Evolutionary conservation across 257 asterid species (phyloP).

Genomic region (Anisodus tanguticus): DNA sequence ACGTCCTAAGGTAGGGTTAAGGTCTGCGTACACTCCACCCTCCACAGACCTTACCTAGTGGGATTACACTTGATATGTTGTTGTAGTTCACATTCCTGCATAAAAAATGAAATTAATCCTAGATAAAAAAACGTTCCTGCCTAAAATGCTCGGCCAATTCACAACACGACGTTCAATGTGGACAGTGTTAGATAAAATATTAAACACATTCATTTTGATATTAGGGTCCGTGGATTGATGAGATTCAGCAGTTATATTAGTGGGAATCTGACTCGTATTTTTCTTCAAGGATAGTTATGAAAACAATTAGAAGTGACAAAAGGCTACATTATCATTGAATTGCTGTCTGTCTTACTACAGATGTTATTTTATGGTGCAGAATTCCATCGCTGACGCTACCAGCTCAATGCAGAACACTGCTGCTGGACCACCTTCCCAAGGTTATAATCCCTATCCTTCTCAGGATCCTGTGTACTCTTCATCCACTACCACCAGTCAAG

Average conservation of each 20-base stretch:
- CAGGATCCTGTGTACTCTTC: constrained; percentile 56
- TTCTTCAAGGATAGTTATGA: neutral
- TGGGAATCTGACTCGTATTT: neutral
- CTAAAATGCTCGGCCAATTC: neutral
- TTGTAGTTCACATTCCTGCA: neutral
- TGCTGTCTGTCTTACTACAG: neutral
- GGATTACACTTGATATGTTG: too few relatives aligned
- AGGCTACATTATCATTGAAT: neutral
- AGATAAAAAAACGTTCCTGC: neutral
- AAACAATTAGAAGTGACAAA: neutral
- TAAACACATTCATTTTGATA: neutral
- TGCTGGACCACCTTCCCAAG: constrained; percentile 59
- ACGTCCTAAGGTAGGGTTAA: too few relatives aligned
- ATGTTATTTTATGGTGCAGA: constrained; percentile 48
- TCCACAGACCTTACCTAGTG: too few relatives aligned
- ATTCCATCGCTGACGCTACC: constrained; percentile 68
- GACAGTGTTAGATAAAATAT: neutral
- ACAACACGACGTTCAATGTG: neutral
- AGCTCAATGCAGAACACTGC: constrained; percentile 45
- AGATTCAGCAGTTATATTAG: neutral
- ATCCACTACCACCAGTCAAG: constrained; percentile 48
- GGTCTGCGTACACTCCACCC: too few relatives aligned
- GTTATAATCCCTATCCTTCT: constrained; percentile 63
- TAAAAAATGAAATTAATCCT: neutral
- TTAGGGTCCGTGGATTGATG: neutral